Evolutionary conservation across 495 filamentous ascomycete genomes (phyloP).

Genomic region (Xylaria grammica): DNA sequence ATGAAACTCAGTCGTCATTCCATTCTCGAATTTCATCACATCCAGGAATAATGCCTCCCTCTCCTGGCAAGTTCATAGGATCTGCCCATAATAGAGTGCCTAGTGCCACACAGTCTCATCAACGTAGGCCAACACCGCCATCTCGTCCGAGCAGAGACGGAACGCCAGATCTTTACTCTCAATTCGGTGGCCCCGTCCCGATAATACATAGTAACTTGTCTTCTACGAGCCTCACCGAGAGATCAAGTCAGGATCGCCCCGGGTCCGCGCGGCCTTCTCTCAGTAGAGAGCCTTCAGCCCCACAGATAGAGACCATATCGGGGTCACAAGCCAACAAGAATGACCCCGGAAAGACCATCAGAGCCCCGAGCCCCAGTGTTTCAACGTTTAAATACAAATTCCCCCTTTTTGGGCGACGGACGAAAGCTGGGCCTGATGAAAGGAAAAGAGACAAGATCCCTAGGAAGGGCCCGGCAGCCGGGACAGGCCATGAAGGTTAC

Average conservation of each 20-base stretch:
- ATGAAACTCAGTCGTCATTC: conserved; percentile 30
- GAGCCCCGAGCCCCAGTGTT: conserved; percentile 56
- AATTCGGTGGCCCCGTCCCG: conserved; percentile 63
- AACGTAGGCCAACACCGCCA: conserved; percentile 49
- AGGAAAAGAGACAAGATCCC: conserved; percentile 59
- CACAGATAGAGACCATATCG: conserved; percentile 34
- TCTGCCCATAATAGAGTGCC: conserved; percentile 28
- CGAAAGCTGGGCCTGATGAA: conserved; percentile 68
- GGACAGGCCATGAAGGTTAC: conserved; percentile 96
- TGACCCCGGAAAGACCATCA: conserved; percentile 39
- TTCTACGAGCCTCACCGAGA: conserved; percentile 51
- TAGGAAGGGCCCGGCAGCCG: conserved; percentile 85
- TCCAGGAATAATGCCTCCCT: conserved; percentile 38
- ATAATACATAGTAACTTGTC: conserved; percentile 80
- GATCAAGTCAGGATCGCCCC: conserved; percentile 29
- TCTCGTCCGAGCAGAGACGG: conserved; percentile 81
- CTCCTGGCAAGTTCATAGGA: conserved; percentile 33
- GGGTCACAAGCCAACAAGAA: conserved; percentile 32
- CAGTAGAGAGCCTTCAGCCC: conserved; percentile 43
- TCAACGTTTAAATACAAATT: conserved; percentile 62
- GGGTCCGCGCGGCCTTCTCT: conserved; percentile 37
- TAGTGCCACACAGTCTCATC: conserved; percentile 38
- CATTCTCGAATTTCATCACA: conserved; percentile 39
- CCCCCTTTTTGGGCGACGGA: conserved; percentile 75
- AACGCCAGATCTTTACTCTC: conserved; percentile 66